Conservation (phyloP, 192 early-diverging fungal genomes). For the Rhizoclosmatium sp. region DNA sequence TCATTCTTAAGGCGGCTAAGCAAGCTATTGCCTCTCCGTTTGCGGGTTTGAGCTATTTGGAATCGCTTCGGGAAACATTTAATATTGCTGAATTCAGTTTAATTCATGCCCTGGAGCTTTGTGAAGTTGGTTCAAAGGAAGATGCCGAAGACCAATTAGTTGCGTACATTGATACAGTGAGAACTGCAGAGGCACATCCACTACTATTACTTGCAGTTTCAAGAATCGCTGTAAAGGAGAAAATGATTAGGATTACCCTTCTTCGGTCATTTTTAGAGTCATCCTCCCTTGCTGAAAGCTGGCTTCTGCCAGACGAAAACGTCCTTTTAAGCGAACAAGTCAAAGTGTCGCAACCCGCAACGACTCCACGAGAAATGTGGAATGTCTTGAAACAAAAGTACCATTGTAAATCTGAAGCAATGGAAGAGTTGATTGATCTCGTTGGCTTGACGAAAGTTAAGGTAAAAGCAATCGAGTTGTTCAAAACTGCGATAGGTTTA, state of each 20-base stretch:
- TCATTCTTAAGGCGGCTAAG: conserved; percentile 10
- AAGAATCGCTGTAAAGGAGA: conserved; percentile 2
- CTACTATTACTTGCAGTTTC: conserved; percentile 37
- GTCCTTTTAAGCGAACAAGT: neutral
- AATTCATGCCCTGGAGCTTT: conserved; percentile 32
- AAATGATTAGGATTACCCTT: neutral
- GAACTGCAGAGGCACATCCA: conserved; percentile 29
- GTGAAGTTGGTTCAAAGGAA: neutral
- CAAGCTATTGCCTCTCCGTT: neutral
- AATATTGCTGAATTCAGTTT: conserved; percentile 27
- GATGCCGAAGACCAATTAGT: conserved; percentile 30
- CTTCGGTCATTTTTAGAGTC: conserved; percentile 5
- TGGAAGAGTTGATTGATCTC: conserved; percentile 43
- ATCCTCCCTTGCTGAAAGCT: neutral
- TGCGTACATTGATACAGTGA: conserved; percentile 22
- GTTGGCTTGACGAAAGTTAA: conserved; percentile 45
- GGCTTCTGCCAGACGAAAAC: conserved; percentile 9
- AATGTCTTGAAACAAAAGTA: conserved; percentile 38
- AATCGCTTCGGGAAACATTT: conserved; percentile 5
- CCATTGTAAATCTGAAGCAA: conserved; percentile 29
- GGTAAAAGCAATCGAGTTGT: conserved; percentile 36
- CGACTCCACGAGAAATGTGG: conserved; percentile 27
- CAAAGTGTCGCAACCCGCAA: neutral
- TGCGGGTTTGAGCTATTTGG: conserved; percentile 30
- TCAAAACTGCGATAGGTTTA: conserved; percentile 40